Conservation (phyloP, 768 basidiomycete genomes). For the Pisolithus marmoratus region DNA sequence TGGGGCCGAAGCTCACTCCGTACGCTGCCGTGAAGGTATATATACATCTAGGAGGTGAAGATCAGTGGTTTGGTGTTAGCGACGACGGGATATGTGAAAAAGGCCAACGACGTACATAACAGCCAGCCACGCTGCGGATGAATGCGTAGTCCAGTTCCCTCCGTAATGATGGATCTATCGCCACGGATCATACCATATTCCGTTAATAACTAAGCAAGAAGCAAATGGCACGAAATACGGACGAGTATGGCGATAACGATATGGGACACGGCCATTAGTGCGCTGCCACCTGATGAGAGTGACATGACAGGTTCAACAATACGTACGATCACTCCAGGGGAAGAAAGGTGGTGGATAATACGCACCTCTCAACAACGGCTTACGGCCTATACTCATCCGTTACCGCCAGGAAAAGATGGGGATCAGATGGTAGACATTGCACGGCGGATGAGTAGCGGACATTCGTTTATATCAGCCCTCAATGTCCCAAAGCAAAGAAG, state of each 20-base stretch:
- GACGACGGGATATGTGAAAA: not conserved
- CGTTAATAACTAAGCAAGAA: not conserved
- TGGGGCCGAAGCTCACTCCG: conserved; percentile 71
- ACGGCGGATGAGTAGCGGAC: not conserved
- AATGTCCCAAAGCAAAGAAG: not conserved
- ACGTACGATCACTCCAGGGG: not conserved
- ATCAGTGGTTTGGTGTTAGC: not conserved
- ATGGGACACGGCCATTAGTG: conserved; percentile 61
- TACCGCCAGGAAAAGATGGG: not conserved
- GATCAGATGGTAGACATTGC: not conserved
- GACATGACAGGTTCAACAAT: not conserved
- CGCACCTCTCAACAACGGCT: conserved; percentile 53
- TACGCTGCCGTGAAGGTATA: conserved; percentile 76
- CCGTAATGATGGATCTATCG: conserved; percentile 40
- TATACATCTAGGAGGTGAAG: conserved; percentile 39
- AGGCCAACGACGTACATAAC: conserved; percentile 44
- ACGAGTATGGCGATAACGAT: conserved; percentile 61
- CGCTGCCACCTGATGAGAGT: conserved; percentile 43
- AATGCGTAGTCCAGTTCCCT: conserved; percentile 53
- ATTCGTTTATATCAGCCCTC: not conserved
- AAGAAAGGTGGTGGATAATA: not conserved
- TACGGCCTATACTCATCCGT: conserved; percentile 42
- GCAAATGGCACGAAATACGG: conserved; percentile 2
- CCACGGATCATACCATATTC: not conserved
- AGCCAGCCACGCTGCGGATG: conserved; percentile 59